Evolutionary conservation across 2,329 filamentous ascomycete genomes (phyloP).

Genomic region (Aspergillus glaucus): DNA sequence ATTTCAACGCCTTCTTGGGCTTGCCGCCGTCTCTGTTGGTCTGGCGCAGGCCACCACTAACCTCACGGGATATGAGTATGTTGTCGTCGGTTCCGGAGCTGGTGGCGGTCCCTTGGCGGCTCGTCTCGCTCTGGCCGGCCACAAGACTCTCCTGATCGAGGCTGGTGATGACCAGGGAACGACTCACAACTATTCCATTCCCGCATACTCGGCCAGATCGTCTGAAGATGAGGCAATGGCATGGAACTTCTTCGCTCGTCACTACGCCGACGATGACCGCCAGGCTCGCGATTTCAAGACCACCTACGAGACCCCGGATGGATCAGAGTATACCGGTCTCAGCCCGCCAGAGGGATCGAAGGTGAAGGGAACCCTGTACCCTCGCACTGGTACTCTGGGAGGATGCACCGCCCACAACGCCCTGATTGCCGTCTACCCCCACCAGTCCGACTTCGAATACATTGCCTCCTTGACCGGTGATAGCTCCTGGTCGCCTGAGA

Average conservation of each 20-base stretch:
- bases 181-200: constrained; percentile 24
- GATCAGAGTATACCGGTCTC: constrained; percentile 48
- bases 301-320: constrained; percentile 40
- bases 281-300: constrained; percentile 31
- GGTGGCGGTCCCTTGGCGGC: constrained; percentile 32
- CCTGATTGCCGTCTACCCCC: constrained; percentile 53
- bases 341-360: constrained; percentile 48
- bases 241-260: constrained; percentile 34
- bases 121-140: constrained; percentile 29
- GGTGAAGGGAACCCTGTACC: constrained; percentile 52
- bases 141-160: constrained; percentile 33
- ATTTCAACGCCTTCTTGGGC: background rate
- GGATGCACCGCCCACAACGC: constrained; percentile 59
- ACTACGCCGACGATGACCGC: constrained; percentile 25
- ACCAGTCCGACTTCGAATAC: constrained; percentile 54
- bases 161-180: constrained; percentile 31
- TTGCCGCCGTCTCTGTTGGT: constrained; percentile 3
- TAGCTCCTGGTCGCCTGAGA: constrained; percentile 49
- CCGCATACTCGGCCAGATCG: constrained; percentile 20
- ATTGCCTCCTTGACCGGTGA: constrained; percentile 57
- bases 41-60: constrained; percentile 14
- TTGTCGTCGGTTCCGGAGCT: constrained; percentile 32
- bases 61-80: constrained; percentile 32
- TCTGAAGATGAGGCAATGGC: constrained; percentile 24
- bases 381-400: constrained; percentile 51